Base-by-base conservation (phyloP, 306 rosid genomes). In the Spatholobus suberectus region DNA sequence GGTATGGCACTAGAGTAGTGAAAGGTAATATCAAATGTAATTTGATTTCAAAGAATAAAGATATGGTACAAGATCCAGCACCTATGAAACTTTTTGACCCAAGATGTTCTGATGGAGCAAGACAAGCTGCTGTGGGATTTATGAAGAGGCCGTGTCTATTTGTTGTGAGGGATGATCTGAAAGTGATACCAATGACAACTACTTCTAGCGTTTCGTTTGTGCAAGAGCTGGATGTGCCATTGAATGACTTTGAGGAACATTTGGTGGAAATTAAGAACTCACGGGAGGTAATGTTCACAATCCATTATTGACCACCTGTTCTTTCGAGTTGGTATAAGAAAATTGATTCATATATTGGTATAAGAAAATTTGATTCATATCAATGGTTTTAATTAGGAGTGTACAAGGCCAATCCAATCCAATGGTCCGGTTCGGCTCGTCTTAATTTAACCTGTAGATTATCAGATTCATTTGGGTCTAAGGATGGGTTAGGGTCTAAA, bases 131-230 rank as follows among this genome's bases (percentile, higher is more conserved):
- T 8, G 54, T 21, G 24, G 79, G 74, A 4, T 73, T 81, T 47
- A 67, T 81, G 57, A 73, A 10, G 43, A 81, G 79, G 5, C 79
- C 79, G 15, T 8, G 74, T 5, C 1, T 46, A 4, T 81, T 46
- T 81, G 67, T 38, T 27, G 73, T 81, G 0, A 44, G 4, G n/a
- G 79, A 81, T 80, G 77, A 80, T 59, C 41, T 81, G 5, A 23
- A 44, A 0, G 65, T 59, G 40, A 71, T 18, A 10, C n/a, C 84
- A 44, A 5, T 72, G 65, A 35, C 40, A 20, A 13, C 12, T 26
- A 1, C 59, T 27, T 79, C 77, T 12, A 58, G 61, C 69, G 46
- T 81, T 81, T 58, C 73, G 1, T 71, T 72, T 12, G 14, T 61
- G 29, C 73, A 46, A 13, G 35, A 72, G 17, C 4, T 81, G 43